Conservation (phyloP, 169 alveolate genomes). For the Cryptosporidium sp. region DNA sequence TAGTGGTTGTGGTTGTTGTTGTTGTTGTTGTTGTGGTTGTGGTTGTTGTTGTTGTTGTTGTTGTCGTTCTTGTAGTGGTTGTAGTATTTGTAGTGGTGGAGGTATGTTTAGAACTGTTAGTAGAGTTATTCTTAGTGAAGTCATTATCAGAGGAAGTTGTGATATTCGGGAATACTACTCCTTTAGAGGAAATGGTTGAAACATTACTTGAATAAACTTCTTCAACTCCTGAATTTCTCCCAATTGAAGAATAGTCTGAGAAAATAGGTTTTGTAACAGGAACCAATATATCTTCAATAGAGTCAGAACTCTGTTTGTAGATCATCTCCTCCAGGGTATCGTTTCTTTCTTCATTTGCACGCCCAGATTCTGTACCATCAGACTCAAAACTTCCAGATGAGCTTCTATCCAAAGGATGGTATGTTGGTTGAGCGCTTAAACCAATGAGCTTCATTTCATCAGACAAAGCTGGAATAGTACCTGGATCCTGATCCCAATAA, state of each 20-base stretch:
- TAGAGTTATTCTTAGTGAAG: not conserved
- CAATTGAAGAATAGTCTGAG: not conserved
- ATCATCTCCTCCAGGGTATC: not conserved
- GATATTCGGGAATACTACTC: not conserved
- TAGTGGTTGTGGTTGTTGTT: not conserved
- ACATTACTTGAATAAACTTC: not conserved
- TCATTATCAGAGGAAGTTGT: not conserved
- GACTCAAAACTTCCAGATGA: not conserved
- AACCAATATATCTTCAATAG: constrained; percentile 19
- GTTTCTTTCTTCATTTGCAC: not conserved
- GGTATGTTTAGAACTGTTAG: not conserved
- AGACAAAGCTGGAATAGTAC: constrained; percentile 37
- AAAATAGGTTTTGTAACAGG: constrained; percentile 18
- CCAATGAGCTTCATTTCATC: constrained; percentile 47
- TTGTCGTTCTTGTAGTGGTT: constrained; percentile 20
- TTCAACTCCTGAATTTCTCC: not conserved
- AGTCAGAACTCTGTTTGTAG: constrained; percentile 8
- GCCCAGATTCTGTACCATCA: not conserved
- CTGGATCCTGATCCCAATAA: constrained; percentile 64
- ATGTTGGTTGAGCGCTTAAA: constrained; percentile 38
- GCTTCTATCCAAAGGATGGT: constrained; percentile 1
- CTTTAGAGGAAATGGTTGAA: not conserved
- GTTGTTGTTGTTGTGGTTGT: constrained; percentile 20
- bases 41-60: constrained; percentile 4
- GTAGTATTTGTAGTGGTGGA: not conserved